Evolutionary conservation across 805 yeast species (phyloP), one percentile per base, ranked within the genome.

Genomic region (Candida saitoana): DNA sequence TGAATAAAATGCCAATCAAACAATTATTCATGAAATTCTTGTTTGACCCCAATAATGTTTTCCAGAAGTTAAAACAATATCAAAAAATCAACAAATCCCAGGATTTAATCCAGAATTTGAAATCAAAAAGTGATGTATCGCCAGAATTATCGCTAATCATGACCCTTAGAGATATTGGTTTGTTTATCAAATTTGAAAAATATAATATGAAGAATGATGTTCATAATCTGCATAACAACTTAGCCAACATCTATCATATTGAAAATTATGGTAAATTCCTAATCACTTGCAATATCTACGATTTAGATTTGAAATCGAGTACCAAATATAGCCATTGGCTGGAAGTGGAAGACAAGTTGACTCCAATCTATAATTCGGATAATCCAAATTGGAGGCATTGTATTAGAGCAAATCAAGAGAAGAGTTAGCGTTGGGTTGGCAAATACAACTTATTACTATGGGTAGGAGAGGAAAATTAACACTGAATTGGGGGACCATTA

Each of bases 121-220:
- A 61, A 1, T 55, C 63, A 1, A 48, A 47, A 20, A 46, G 56
- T 2, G 77, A 72, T 46, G 79, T 73, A 7, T 65, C 65, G 44
- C 65, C 65, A 1, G 62, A 59, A 22, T 49, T 77, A 19, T 60
- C 67, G 5, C 52, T 66, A 16, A 65, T 69, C 3, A 79, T 79
- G 84, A 65, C 83, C 0, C 55, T 73, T 24, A 62, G 85, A 27
- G 85, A 79, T 53, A 79, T 79, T 19, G 79, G 83, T 0, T 50
- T 80, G 14, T 70, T 79, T 41, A 49, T 76, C 15, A 66, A 67
- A 35, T 58, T 75, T 34, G 64, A 59, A 39, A 57, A 57, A 43
- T 56, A 54, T 38, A 55, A 38, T 49, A 12, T 24, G 25, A 60
- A 62, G 27, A 22, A 22, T 22, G 27, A 22, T 22, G 11, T 11